These are phyloP conservation scores for Neoarthrinium moseri DNA, from an alignment of 2,329 filamentous ascomycete genomes.

Conservation along the genomic window DNA sequence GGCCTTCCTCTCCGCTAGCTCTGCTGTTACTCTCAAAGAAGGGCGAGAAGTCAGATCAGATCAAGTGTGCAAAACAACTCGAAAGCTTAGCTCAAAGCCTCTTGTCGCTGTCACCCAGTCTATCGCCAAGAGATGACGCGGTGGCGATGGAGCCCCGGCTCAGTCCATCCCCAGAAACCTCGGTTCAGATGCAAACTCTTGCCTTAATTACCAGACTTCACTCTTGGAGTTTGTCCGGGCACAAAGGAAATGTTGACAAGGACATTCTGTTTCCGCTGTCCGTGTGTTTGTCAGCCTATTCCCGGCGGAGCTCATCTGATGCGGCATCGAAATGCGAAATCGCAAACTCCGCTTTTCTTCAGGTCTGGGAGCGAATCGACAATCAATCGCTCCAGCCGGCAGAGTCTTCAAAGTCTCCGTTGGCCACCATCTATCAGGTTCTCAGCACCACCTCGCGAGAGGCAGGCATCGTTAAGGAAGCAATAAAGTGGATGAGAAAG, in stretches of 20 bases:
- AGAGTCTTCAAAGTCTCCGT: conserved; percentile 38
- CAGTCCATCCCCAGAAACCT: conserved; percentile 54
- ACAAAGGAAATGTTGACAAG: conserved; percentile 58
- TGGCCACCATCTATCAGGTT: conserved; percentile 50
- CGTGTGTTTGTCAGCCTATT: conserved; percentile 61
- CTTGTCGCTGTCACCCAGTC: conserved; percentile 64
- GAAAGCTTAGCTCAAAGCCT: conserved; percentile 65
- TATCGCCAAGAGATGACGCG: conserved; percentile 62
- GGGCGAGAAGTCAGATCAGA: conserved; percentile 40
- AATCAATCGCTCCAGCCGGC: conserved; percentile 31
- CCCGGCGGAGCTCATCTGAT: conserved; percentile 44
- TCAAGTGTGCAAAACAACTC: conserved; percentile 64
- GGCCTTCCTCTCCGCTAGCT: conserved; percentile 55
- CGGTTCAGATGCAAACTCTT: conserved; percentile 62
- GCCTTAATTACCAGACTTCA: conserved; percentile 60
- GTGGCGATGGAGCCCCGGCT: conserved; percentile 51
- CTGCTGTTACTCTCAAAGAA: conserved; percentile 51
- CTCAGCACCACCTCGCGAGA: conserved; percentile 50
- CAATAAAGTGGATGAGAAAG: conserved; percentile 53
- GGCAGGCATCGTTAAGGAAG: conserved; percentile 45
- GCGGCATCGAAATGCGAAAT: conserved; percentile 36
- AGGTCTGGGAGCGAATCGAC: conserved; percentile 38
- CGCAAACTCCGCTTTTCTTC: conserved; percentile 32
- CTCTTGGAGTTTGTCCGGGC: conserved; percentile 65
- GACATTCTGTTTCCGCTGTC: conserved; percentile 66